Evolutionary conservation across 2,329 filamentous ascomycete species (phyloP).

Genomic region (Claviceps humidiphila): DNA sequence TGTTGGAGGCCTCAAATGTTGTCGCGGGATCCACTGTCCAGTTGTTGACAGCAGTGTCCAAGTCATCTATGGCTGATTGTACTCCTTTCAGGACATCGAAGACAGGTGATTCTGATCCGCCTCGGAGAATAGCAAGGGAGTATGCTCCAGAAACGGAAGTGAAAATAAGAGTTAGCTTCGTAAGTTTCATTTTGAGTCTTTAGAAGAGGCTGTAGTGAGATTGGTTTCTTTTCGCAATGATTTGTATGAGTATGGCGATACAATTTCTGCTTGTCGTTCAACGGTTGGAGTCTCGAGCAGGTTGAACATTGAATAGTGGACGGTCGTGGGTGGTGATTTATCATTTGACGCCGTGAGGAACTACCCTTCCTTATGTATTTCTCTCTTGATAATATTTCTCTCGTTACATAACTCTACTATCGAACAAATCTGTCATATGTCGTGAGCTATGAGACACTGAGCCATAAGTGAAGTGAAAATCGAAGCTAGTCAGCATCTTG

Average conservation of each 20-base stretch:
- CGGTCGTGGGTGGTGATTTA: neutral
- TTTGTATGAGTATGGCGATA: neutral
- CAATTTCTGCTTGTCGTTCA: neutral
- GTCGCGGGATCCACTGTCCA: neutral
- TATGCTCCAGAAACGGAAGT: conserved; percentile 1
- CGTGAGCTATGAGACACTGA: neutral
- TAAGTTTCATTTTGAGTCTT: conserved; percentile 6
- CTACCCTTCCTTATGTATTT: no score
- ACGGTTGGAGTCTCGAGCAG: neutral
- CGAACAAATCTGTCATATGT: neutral
- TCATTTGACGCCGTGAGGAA: neutral
- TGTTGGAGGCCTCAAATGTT: neutral
- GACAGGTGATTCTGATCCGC: neutral
- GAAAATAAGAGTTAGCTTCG: neutral
- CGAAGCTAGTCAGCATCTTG: neutral
- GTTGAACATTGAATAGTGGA: neutral
- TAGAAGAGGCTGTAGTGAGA: neutral
- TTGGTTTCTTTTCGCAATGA: neutral
- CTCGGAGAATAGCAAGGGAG: conserved; percentile 1
- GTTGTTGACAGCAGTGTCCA: neutral
- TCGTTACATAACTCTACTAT: neutral
- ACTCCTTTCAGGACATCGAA: neutral
- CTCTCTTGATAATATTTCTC: neutral
- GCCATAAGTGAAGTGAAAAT: neutral
- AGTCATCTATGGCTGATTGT: neutral